A percentile compares a stretch with the other conserved stretches of the same genome.
Evolutionary conservation across 2,329 filamentous ascomycete species (phyloP).

Genomic region (Zymoseptoria tritici): DNA sequence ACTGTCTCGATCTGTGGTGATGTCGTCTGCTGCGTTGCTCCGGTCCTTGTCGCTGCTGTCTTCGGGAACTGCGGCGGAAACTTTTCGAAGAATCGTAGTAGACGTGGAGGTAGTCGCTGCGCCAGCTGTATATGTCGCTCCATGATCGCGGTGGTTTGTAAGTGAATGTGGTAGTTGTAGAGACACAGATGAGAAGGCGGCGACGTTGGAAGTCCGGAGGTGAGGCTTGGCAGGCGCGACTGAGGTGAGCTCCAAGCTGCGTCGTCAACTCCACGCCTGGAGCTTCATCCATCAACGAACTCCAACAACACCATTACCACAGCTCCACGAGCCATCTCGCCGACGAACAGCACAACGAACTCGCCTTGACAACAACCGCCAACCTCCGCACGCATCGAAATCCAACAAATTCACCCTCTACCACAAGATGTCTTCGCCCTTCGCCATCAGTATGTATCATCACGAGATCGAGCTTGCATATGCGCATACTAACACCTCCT

Average conservation of each 20-base stretch:
- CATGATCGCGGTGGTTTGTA: slow-evolving; percentile 13
- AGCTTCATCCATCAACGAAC: slow-evolving; percentile 1
- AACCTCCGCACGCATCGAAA: not conserved
- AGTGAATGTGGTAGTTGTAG: slow-evolving; percentile 3
- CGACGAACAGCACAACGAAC: not conserved
- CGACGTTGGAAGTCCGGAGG: slow-evolving; percentile 4
- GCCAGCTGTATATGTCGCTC: slow-evolving; percentile 50
- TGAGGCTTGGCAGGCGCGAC: slow-evolving; percentile 1
- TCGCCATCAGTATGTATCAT: slow-evolving; percentile 75
- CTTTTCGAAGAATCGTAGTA: slow-evolving; percentile 80
- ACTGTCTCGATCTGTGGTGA: slow-evolving; percentile 29
- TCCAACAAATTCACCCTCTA: not conserved
- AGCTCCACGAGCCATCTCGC: not conserved
- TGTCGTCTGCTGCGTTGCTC: slow-evolving; percentile 17
- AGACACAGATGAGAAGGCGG: not conserved
- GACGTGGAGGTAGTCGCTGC: slow-evolving; percentile 64
- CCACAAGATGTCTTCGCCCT: slow-evolving; percentile 66
- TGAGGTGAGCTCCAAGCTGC: slow-evolving; percentile 8
- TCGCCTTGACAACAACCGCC: not conserved
- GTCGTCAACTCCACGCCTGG: slow-evolving; percentile 9
- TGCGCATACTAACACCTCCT: slow-evolving; percentile 5
- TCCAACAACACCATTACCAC: not conserved
- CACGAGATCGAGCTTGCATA: not conserved
- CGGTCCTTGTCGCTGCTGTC: slow-evolving; percentile 4
- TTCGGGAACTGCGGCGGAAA: slow-evolving; percentile 59